Evolutionary conservation across 805 yeast genomes (phyloP).

Genomic region (Lachancea sp.): DNA sequence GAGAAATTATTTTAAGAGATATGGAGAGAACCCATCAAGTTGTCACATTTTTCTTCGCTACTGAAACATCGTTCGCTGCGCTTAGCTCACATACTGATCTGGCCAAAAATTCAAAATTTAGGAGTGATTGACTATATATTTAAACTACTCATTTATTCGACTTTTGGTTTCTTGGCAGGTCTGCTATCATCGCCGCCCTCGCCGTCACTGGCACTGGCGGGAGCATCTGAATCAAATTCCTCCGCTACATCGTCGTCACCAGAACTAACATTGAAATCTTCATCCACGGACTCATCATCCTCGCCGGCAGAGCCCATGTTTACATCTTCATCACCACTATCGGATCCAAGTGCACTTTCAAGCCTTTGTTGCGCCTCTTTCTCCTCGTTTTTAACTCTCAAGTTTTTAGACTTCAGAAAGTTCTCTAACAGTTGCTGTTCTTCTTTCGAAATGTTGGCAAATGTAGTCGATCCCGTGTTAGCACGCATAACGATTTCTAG

Average conservation of each 20-base stretch:
- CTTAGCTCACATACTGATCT: background rate
- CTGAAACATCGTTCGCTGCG: too few relatives aligned
- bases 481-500: conserved; percentile 68
- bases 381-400: conserved; percentile 81
- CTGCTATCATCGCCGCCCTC: conserved; percentile 31
- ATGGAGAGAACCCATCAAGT: too few relatives aligned
- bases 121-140: background rate
- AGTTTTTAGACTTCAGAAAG: conserved; percentile 68
- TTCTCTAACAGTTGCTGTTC: conserved; percentile 78
- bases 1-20: too few relatives aligned
- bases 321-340: conserved; percentile 39
- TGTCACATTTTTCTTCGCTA: too few relatives aligned
- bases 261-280: conserved; percentile 58
- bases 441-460: conserved; percentile 83
- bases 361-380: conserved; percentile 78
- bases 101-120: background rate
- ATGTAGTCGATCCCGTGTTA: conserved; percentile 64
- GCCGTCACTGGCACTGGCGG: conserved; percentile 27
- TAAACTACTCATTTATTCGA: conserved; percentile 1
- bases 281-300: conserved; percentile 77
- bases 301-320: conserved; percentile 67
- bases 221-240: conserved; percentile 68
- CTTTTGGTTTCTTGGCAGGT: conserved; percentile 35
- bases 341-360: conserved; percentile 67
- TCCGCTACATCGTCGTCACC: conserved; percentile 76